A percentile compares a stretch with the other conserved stretches of the same genome.
Evolutionary conservation across 2,329 filamentous ascomycete genomes (phyloP).

Genomic region (Xylariaceae sp.): DNA sequence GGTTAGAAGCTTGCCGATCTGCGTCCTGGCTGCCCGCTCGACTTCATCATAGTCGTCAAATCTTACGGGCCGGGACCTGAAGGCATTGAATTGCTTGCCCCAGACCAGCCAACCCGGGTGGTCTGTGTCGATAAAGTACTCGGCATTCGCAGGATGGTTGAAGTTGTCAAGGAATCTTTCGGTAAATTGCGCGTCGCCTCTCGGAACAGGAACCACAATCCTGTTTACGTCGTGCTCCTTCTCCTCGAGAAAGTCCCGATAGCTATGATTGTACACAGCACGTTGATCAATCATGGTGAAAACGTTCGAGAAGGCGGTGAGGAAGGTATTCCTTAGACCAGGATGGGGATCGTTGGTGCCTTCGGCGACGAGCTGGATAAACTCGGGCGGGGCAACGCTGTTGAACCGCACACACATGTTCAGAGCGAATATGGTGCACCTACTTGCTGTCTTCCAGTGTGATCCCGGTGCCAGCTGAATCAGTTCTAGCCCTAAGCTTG

Average conservation of each 20-base stretch:
- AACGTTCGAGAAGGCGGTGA: constrained; percentile 64
- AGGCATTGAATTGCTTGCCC: constrained; percentile 79
- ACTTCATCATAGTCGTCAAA: constrained; percentile 71
- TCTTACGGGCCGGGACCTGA: constrained; percentile 60
- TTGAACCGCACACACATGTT: constrained; percentile 91
- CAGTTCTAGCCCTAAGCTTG: constrained; percentile 70
- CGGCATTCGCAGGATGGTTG: constrained; percentile 59
- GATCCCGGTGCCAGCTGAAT: constrained; percentile 68
- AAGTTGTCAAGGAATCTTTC: constrained; percentile 71
- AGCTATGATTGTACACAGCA: constrained; percentile 77
- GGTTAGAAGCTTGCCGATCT: constrained; percentile 74
- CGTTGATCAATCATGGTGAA: constrained; percentile 86
- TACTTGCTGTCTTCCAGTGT: constrained; percentile 93
- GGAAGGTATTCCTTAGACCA: constrained; percentile 71
- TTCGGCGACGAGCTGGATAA: constrained; percentile 73
- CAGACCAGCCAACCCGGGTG: constrained; percentile 96
- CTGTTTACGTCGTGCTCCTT: constrained; percentile 72
- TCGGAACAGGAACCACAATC: constrained; percentile 62
- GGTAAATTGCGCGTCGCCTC: constrained; percentile 74
- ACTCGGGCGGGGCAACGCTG: constrained; percentile 69
- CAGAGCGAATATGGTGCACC: constrained; percentile 83
- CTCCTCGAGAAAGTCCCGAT: constrained; percentile 77
- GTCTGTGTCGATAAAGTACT: constrained; percentile 87
- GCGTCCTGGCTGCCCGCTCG: constrained; percentile 64
- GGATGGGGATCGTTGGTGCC: constrained; percentile 90